Evolutionary conservation across 2,329 filamentous ascomycete species (phyloP), one percentile per base, ranked within the genome.

Genomic region (Trichophaea hybrida): DNA sequence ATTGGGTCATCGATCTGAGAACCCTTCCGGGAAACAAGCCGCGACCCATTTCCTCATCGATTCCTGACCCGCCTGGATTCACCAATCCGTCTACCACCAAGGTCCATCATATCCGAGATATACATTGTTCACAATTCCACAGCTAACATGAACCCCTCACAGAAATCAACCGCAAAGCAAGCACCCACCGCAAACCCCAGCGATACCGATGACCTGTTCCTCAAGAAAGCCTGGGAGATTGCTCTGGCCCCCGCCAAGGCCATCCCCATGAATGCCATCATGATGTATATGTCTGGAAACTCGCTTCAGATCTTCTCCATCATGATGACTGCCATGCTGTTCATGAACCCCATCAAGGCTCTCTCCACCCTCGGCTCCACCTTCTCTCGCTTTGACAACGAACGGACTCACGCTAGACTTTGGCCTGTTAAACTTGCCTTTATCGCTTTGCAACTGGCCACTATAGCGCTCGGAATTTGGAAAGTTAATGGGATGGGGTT

Each of bases 281-380:
- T 96, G 84, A 97, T 97, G 89, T 98, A 98, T 79, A 98, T 98
- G 93, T 94, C 91, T 35, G 93, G 93, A 69, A 98, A 97, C 75
- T 89, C 88, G 63, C 81, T 98, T 51, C 93, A 98, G 72, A 97
- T 98, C 67, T 98, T 98, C 77, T 94, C 86, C 74, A 97, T 98
- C 74, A 97, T 97, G 88, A 98, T 97, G 90, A 91, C 97, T 15
- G 90, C 91, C 69, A 97, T 96, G 86, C 84, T 94, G 50, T 98
- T 98, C 79, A 97, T 97, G 78, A 94, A 87, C 67, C 93, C 93
- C 7, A 79, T 98, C 62, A 81, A 88, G 73, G 93, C 90, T 37
- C 75, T 97, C 50, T 74, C 94, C 62, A 81, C 77, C 67, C 91
- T 91, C 52, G 89, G 93, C 70, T 80, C 84, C 70, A 87, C 86